Conservation (phyloP, 2,329 filamentous ascomycete genomes). For the Phaeosphaeria sp. region DNA sequence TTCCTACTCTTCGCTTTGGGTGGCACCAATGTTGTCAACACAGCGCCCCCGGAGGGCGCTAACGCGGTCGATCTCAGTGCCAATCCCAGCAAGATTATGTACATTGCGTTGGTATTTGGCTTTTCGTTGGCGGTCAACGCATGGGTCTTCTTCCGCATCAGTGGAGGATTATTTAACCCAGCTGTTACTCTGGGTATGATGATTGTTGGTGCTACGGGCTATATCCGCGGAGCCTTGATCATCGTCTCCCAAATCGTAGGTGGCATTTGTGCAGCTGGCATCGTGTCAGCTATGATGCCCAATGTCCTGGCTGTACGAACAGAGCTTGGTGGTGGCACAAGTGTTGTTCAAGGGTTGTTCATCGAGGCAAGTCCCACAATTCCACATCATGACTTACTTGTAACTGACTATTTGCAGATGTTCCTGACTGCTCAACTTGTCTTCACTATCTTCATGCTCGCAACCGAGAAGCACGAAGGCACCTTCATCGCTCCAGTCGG, state of each 20-base stretch:
- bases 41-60: conserved; percentile 15
- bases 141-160: conserved; percentile 9
- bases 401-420: conserved; percentile 23
- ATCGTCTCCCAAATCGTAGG: conserved; percentile 54
- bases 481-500: conserved; percentile 64
- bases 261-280: conserved; percentile 50
- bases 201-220: conserved; percentile 51
- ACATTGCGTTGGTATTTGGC: conserved; percentile 39
- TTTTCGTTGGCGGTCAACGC: conserved; percentile 23
- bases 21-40: conserved; percentile 40
- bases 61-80: conserved; percentile 17
- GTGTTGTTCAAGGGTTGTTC: conserved; percentile 40
- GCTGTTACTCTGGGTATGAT: conserved; percentile 12
- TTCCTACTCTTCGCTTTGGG: conserved; percentile 45
- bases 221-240: conserved; percentile 49
- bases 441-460: conserved; percentile 61
- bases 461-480: conserved; percentile 65
- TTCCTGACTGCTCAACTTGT: conserved; percentile 41
- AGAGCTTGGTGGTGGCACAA: conserved; percentile 48
- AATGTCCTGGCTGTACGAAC: conserved; percentile 52
- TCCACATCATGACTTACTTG: not conserved
- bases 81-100: conserved; percentile 31
- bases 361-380: conserved; percentile 6
- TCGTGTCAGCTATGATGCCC: conserved; percentile 53
- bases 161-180: conserved; percentile 7